Percentiles rank a stretch among this genome's conserved stretches.
Evolutionary conservation across 345 rosid species (phyloP).

Genomic region (Salix caprea): DNA sequence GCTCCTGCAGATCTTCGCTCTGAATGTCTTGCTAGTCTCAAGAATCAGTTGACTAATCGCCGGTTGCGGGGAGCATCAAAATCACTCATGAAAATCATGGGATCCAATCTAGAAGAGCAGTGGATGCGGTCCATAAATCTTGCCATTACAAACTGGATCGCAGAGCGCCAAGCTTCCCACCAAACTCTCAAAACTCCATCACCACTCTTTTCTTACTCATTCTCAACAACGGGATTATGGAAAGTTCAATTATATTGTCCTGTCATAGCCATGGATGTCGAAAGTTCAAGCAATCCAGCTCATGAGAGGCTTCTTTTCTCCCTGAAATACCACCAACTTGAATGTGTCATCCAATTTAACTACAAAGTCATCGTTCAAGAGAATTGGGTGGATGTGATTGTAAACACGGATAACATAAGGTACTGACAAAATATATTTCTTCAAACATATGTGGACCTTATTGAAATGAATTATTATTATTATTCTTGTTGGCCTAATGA

Average conservation of each 20-base stretch:
- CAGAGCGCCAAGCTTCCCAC: constrained; percentile 38
- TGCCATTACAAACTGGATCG: constrained; percentile 75
- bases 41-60: constrained; percentile 42
- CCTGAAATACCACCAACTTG: constrained; percentile 77
- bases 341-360: constrained; percentile 78
- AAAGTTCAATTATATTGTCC: constrained; percentile 83
- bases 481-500: too few species aligned
- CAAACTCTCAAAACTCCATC: constrained; percentile 50
- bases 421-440: constrained; percentile 9
- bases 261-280: constrained; percentile 68
- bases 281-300: constrained; percentile 40
- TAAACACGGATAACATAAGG: constrained; percentile 80
- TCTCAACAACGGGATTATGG: constrained; percentile 67
- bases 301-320: constrained; percentile 71
- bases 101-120: constrained; percentile 74
- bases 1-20: constrained; percentile 62
- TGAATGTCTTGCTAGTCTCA: constrained; percentile 47
- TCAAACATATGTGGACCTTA: too few species aligned
- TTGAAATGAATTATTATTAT: too few species aligned
- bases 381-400: constrained; percentile 54
- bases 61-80: constrained; percentile 50
- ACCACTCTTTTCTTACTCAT: constrained; percentile 64
- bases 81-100: constrained; percentile 58
- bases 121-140: constrained; percentile 89
- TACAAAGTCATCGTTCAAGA: constrained; percentile 47